Evolutionary conservation across 352 stramenopile species (phyloP), one percentile per base, ranked within the genome.

Genomic region (Aphanomyces stellatus): DNA sequence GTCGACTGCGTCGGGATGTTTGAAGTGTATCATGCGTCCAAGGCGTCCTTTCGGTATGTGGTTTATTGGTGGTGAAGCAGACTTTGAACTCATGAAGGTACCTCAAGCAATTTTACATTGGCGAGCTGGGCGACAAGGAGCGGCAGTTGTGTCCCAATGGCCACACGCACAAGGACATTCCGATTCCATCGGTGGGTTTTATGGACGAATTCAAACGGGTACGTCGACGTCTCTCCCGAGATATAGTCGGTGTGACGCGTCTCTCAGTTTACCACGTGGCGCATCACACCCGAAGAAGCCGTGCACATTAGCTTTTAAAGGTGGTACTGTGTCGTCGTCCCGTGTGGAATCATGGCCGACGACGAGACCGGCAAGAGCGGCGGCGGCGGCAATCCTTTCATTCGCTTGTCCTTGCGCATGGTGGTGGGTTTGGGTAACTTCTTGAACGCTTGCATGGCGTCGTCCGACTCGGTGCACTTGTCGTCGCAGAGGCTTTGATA

Each of bases 101-200:
- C 70, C 74, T 96, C 37, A 91, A 93, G 70, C 87, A 95, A 71
- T 95, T 96, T 56, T 96, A 96, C 78, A 92, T 96, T 37, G 88
- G 88, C 24, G 87, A 95, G 55, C 76, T 96, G 33, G 76, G 76
- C 22, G 74, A 79, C 2, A 77, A 82, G 6, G 87, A 96, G 56
- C 63, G 82, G 24, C 51, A 33, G 17, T 48, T 75, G 19, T 79
- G 93, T 34, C 84, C 85, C 0, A 77, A 73, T 40, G 74, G 82
- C 25, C 59, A 55, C 24, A 75, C 81, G 49, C 70, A 75, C 19
- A 40, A 49, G 30, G 37, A 51, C 19, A 67, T 67, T 57, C 60
- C 60, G 24, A 35, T 67, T 25, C 80, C 85, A 7, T 93, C 85
- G 4, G 63, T 73, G 24, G 81, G 75, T 0, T 93, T 93, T 72